Percentiles rank a stretch among this genome's conserved stretches.
Evolutionary conservation across 1,139 yeast species (phyloP).

Genomic region (Zygosaccharomyces pseudobailii): DNA sequence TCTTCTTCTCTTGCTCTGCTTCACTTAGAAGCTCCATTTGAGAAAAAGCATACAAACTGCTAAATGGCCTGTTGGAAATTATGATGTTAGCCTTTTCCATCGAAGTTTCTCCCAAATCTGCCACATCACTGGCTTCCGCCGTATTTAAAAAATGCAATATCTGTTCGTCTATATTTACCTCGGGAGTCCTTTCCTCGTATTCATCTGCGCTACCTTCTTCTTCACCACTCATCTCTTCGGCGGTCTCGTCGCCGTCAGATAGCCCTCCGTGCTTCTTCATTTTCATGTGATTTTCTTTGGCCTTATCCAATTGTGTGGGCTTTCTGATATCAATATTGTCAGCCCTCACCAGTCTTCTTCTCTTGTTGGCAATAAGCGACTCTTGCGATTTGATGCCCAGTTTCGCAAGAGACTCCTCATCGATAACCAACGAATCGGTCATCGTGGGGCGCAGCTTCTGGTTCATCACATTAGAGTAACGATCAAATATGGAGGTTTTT

Average conservation of each 20-base stretch:
- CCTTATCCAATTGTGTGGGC: conserved; percentile 23
- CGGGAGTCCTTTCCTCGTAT: conserved; percentile 38
- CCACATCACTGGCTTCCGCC: conserved; percentile 68
- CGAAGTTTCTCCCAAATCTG: conserved; percentile 71
- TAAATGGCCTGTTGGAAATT: conserved; percentile 67
- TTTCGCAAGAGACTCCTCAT: conserved; percentile 16
- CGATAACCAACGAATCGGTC: conserved; percentile 14
- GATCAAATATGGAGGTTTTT: conserved; percentile 45
- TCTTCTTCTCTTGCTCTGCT: conserved; percentile 20
- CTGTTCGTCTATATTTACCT: conserved; percentile 54
- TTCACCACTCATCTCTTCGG: conserved; percentile 41
- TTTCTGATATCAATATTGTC: conserved; percentile 17
- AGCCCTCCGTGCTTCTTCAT: conserved; percentile 20
- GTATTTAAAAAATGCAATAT: conserved; percentile 74
- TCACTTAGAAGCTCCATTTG: conserved; percentile 43
- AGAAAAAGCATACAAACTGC: conserved; percentile 45
- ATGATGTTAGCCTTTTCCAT: conserved; percentile 63
- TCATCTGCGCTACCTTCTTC: conserved; percentile 41
- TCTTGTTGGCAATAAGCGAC: conserved; percentile 15
- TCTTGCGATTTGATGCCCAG: conserved; percentile 7
- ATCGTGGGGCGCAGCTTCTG: conserved; percentile 13
- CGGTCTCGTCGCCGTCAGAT: conserved; percentile 33
- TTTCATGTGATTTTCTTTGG: conserved; percentile 20
- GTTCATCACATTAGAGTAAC: conserved; percentile 32
- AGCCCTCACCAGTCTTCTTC: conserved; percentile 31